These are phyloP conservation scores for Wickerhamomyces ciferrii DNA, from an alignment of 805 yeast genomes.

Conservation along the genomic window DNA sequence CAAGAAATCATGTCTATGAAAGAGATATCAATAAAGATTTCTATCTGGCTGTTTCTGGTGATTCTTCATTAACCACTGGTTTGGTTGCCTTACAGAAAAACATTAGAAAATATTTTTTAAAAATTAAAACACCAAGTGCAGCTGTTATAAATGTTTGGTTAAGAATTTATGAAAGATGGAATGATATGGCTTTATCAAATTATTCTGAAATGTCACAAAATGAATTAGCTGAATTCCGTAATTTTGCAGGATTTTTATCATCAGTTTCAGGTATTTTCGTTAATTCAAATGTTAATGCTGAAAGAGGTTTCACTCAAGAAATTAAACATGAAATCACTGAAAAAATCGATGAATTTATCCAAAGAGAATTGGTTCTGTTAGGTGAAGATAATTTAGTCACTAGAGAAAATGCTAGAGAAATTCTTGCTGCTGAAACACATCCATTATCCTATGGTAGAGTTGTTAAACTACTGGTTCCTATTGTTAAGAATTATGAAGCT, in stretches of 20 bases:
- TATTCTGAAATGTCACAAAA: slow-evolving; percentile 24
- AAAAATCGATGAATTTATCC: slow-evolving; percentile 42
- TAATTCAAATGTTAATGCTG: slow-evolving; percentile 16
- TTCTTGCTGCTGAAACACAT: slow-evolving; percentile 60
- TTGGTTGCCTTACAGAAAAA: slow-evolving; percentile 70
- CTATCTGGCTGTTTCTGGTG: slow-evolving; percentile 41
- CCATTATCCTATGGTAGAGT: slow-evolving; percentile 48
- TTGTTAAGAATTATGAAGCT: slow-evolving; percentile 27
- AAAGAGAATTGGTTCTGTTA: slow-evolving; percentile 43
- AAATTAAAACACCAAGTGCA: slow-evolving; percentile 21
- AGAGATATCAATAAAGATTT: slow-evolving; percentile 29
- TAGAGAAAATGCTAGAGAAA: slow-evolving; percentile 69
- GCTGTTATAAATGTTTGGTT: slow-evolving; percentile 38
- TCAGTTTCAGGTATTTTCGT: slow-evolving; percentile 64
- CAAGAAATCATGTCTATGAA: slow-evolving; percentile 19
- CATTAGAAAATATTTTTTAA: slow-evolving; percentile 36
- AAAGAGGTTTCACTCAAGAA: slow-evolving; percentile 3
- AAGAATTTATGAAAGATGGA: slow-evolving; percentile 47
- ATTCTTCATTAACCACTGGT: slow-evolving; percentile 58
- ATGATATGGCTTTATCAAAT: slow-evolving; percentile 15
- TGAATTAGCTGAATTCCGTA: slow-evolving; percentile 46
- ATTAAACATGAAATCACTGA: slow-evolving; percentile 26
- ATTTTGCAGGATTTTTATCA: slow-evolving; percentile 69
- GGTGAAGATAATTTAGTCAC: slow-evolving; percentile 45
- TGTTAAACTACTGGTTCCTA: slow-evolving; percentile 36